Percentiles rank a stretch among this genome's conserved stretches.
phyloP scores from a whole-genome alignment of 2,329 filamentous ascomycete species.

The Penicillium sp. region DNA sequence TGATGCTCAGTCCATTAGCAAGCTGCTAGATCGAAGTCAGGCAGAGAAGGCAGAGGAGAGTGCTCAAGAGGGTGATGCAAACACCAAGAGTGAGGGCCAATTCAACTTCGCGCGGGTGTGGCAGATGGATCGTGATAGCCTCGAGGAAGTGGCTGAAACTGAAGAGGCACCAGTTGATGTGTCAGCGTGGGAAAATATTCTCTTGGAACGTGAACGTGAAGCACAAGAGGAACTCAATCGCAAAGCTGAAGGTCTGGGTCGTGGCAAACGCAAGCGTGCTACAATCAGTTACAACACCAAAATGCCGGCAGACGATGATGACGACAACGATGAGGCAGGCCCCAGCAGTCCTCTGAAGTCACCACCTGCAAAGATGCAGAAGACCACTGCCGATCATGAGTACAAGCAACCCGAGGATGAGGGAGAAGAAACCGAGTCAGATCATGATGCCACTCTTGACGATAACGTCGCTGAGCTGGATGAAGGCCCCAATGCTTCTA shows the following conservation, averaged over 20 bases:
- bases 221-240: constrained; percentile 71
- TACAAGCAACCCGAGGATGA: constrained; percentile 27
- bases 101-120: constrained; percentile 92
- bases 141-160: constrained; percentile 61
- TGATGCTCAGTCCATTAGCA: constrained; percentile 79
- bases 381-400: constrained; percentile 29
- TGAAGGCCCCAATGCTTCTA: neutral
- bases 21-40: constrained; percentile 82
- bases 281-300: constrained; percentile 42
- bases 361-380: constrained; percentile 24
- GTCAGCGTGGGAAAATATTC: constrained; percentile 85
- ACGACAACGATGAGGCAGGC: constrained; percentile 10
- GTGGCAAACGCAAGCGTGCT: constrained; percentile 74
- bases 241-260: constrained; percentile 74
- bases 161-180: constrained; percentile 58
- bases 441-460: neutral
- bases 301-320: constrained; percentile 10
- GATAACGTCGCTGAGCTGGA: neutral
- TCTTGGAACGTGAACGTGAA: constrained; percentile 77
- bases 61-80: constrained; percentile 22
- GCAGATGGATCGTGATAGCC: constrained; percentile 73
- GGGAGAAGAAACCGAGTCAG: constrained; percentile 21
- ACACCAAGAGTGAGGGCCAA: constrained; percentile 66
- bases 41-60: constrained; percentile 72
- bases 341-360: neutral